Conservation (phyloP, 2,329 filamentous ascomycete species). For the Ceratocystis smalleyi region DNA sequence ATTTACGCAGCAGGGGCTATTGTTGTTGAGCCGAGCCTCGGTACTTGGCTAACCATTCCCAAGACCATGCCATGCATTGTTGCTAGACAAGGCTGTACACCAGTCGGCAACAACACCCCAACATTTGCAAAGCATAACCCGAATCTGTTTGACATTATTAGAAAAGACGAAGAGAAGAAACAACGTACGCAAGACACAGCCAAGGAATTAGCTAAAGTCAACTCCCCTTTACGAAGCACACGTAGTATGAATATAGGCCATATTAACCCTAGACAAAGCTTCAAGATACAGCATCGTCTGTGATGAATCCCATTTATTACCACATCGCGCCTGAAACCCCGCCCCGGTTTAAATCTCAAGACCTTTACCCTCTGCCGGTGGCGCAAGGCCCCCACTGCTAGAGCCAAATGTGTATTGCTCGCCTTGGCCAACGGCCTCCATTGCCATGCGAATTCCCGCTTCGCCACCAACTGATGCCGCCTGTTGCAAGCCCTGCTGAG, state of each 20-base stretch:
- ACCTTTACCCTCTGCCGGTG: constrained; percentile 13
- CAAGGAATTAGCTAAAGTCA: neutral
- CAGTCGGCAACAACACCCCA: no score
- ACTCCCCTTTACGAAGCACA: neutral
- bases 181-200: neutral
- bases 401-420: constrained; percentile 39
- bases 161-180: neutral
- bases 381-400: neutral
- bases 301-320: neutral
- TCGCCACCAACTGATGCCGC: constrained; percentile 35
- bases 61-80: no score
- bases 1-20: neutral
- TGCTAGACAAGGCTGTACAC: no score
- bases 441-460: constrained; percentile 33
- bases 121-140: neutral
- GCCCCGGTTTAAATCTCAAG: constrained; percentile 11
- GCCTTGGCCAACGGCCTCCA: constrained; percentile 33
- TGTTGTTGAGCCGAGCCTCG: neutral
- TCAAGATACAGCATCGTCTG: neutral
- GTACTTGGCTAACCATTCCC: neutral
- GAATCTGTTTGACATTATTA: neutral
- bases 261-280: neutral
- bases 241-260: neutral
- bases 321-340: neutral
- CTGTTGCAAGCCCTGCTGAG: constrained; percentile 59